phyloP scores from a whole-genome alignment of 306 rosid genomes.

The Pachyrhizus erosus region DNA sequence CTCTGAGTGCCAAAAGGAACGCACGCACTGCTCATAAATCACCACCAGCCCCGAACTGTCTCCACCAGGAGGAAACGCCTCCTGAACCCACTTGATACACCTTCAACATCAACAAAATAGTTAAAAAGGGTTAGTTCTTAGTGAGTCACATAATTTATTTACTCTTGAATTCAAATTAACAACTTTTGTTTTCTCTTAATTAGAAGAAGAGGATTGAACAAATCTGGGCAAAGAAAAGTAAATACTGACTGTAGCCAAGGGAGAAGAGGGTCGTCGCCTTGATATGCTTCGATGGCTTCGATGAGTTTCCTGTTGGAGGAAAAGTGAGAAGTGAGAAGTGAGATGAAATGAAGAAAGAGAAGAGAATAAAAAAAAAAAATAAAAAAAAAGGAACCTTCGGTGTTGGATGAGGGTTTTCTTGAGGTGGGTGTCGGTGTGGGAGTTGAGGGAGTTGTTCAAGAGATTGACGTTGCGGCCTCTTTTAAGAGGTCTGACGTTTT shows the following conservation, averaged over 20 bases:
- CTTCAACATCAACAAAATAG: constrained; percentile 45
- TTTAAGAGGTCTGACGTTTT: constrained; percentile 91
- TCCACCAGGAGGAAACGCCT: constrained; percentile 93
- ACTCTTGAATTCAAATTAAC: too few species aligned
- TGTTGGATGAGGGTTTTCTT: constrained; percentile 62
- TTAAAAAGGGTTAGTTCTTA: background rate
- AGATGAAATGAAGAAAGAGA: too few species aligned
- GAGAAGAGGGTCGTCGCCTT: constrained; percentile 87
- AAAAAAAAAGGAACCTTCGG: too few species aligned
- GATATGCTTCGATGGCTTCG: constrained; percentile 72
- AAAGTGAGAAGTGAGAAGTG: background rate
- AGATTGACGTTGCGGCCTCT: constrained; percentile 82
- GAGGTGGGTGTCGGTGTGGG: constrained; percentile 62
- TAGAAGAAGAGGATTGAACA: background rate
- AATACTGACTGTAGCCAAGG: constrained; percentile 88
- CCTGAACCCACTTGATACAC: constrained; percentile 97
- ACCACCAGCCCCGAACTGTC: constrained; percentile 85
- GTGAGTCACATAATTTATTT: too few species aligned
- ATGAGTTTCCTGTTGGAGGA: constrained; percentile 55
- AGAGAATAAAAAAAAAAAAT: background rate
- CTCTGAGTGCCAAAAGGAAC: constrained; percentile 89
- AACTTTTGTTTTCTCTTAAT: too few species aligned
- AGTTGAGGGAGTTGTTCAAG: constrained; percentile 73
- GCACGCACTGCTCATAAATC: constrained; percentile 90
- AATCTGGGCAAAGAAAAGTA: background rate